A percentile compares a stretch with the other conserved stretches of the same genome.
Evolutionary conservation across 2,329 filamentous ascomycete genomes (phyloP).

Genomic region (Myriangium duriaei): DNA sequence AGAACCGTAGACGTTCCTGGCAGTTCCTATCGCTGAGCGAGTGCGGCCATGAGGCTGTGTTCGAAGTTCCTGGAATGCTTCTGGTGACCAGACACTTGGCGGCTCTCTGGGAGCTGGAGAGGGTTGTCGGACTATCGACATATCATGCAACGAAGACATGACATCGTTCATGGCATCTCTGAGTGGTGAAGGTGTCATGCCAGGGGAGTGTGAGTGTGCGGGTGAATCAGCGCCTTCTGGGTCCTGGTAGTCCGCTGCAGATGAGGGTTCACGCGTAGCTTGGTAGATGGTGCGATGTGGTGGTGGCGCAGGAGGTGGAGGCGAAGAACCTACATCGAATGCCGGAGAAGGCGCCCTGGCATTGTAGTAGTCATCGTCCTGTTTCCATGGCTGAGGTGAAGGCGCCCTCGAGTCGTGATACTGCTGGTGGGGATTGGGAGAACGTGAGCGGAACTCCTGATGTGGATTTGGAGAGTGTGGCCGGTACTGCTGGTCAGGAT

Average conservation of each 20-base stretch:
- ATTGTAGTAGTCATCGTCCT: conserved; percentile 18
- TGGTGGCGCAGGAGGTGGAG: conserved; percentile 76
- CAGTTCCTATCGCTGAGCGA: conserved; percentile 62
- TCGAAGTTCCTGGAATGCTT: conserved; percentile 57
- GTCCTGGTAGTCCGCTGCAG: conserved; percentile 31
- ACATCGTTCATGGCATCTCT: conserved; percentile 96
- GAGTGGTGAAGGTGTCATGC: conserved; percentile 73
- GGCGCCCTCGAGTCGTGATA: conserved; percentile 25
- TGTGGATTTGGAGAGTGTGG: conserved; percentile 26
- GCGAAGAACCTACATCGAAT: conserved; percentile 43
- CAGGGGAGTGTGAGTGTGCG: conserved; percentile 51
- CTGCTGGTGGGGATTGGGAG: conserved; percentile 16
- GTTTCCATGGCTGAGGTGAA: conserved; percentile 31
- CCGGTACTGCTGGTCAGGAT: conserved; percentile 22
- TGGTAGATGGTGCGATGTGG: conserved; percentile 53
- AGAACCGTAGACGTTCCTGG: conserved; percentile 21
- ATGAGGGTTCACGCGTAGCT: conserved; percentile 37
- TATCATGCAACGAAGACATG: conserved; percentile 84
- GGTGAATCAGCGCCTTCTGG: conserved; percentile 48
- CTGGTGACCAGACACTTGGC: conserved; percentile 76
- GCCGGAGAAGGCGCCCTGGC: conserved; percentile 15
- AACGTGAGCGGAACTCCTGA: conserved; percentile 8
- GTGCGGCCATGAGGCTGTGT: conserved; percentile 40
- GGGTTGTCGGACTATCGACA: conserved; percentile 48
- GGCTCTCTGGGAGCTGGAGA: conserved; percentile 39